A percentile compares a stretch with the other conserved stretches of the same genome.
These are phyloP conservation scores for Phytopythium litorale DNA, from an alignment of 352 stramenopile genomes.

Conservation along the genomic window DNA sequence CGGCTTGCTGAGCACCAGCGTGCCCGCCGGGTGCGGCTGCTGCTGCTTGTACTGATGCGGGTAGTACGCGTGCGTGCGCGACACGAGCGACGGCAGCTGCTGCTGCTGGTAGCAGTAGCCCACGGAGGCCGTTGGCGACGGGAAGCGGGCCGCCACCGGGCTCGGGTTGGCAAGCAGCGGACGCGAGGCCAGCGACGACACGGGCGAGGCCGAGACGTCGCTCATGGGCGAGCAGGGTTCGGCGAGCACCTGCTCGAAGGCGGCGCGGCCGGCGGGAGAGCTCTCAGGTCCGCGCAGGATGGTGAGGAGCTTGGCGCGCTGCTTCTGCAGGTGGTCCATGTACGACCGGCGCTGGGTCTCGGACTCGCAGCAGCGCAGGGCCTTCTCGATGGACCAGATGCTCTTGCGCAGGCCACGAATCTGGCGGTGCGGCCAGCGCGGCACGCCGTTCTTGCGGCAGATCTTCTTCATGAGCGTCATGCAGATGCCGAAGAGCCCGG, in stretches of 20 bases:
- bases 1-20: slow-evolving; percentile 12
- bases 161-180: slow-evolving; percentile 3
- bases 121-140: slow-evolving; percentile 12
- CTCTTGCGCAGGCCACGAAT: slow-evolving; percentile 71
- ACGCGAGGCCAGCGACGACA: background rate
- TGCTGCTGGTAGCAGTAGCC: slow-evolving; percentile 17
- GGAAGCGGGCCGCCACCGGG: slow-evolving; percentile 11
- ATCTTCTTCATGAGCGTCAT: slow-evolving; percentile 87
- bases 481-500: slow-evolving; percentile 73
- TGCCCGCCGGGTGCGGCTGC: slow-evolving; percentile 6
- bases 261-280: slow-evolving; percentile 30
- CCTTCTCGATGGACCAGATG: slow-evolving; percentile 80
- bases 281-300: slow-evolving; percentile 60
- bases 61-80: background rate
- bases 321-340: slow-evolving; percentile 69
- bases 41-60: slow-evolving; percentile 11
- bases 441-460: slow-evolving; percentile 73
- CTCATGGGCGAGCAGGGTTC: slow-evolving; percentile 57
- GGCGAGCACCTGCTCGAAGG: slow-evolving; percentile 60
- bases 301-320: slow-evolving; percentile 62
- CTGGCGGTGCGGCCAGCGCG: slow-evolving; percentile 70
- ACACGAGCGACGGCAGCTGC: background rate
- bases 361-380: slow-evolving; percentile 58
- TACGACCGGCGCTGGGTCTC: slow-evolving; percentile 63
- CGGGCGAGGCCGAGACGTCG: slow-evolving; percentile 29